Conservation (phyloP, 108 stramenopile species). For the Schizochytrium sp. region DNA sequence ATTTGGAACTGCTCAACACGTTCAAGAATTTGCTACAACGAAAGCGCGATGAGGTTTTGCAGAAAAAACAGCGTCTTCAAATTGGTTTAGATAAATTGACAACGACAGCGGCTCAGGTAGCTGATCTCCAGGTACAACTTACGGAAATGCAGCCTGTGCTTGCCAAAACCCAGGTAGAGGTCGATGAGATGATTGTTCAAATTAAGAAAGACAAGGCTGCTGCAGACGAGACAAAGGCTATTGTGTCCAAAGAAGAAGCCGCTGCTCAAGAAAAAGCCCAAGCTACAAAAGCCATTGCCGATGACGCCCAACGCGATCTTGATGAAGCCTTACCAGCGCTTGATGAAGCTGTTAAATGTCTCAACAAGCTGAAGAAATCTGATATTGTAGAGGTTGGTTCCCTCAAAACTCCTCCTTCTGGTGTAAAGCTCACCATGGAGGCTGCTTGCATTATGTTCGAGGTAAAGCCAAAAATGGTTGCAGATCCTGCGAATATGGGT, state of each 20-base stretch:
- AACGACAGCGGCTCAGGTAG: slow-evolving; percentile 70
- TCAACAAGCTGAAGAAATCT: slow-evolving; percentile 76
- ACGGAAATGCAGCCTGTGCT: slow-evolving; percentile 76
- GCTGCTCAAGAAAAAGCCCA: slow-evolving; percentile 72
- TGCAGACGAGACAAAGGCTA: slow-evolving; percentile 72
- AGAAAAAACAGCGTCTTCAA: slow-evolving; percentile 75
- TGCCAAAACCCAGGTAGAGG: slow-evolving; percentile 73
- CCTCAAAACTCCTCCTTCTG: slow-evolving; percentile 71
- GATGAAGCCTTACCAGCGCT: slow-evolving; percentile 78
- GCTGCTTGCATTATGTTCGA: slow-evolving; percentile 77
- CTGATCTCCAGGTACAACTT: slow-evolving; percentile 74
- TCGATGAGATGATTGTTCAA: slow-evolving; percentile 68
- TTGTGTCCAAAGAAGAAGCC: slow-evolving; percentile 74
- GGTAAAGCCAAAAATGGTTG: slow-evolving; percentile 74
- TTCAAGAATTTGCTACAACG: slow-evolving; percentile 71
- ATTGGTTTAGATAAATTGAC: slow-evolving; percentile 77
- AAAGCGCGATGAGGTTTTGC: slow-evolving; percentile 73
- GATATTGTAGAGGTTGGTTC: slow-evolving; percentile 78
- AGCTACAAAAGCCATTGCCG: slow-evolving; percentile 74
- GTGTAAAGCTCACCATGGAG: slow-evolving; percentile 76
- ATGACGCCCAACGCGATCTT: slow-evolving; percentile 77
- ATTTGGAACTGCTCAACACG: slow-evolving; percentile 76
- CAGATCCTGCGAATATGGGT: slow-evolving; percentile 71
- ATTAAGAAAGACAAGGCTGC: slow-evolving; percentile 74
- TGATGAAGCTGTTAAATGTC: slow-evolving; percentile 74